A percentile compares a stretch with the other conserved stretches of the same genome.
Evolutionary conservation across 2,329 filamentous ascomycete species (phyloP).

Genomic region (Alternaria postmessia): DNA sequence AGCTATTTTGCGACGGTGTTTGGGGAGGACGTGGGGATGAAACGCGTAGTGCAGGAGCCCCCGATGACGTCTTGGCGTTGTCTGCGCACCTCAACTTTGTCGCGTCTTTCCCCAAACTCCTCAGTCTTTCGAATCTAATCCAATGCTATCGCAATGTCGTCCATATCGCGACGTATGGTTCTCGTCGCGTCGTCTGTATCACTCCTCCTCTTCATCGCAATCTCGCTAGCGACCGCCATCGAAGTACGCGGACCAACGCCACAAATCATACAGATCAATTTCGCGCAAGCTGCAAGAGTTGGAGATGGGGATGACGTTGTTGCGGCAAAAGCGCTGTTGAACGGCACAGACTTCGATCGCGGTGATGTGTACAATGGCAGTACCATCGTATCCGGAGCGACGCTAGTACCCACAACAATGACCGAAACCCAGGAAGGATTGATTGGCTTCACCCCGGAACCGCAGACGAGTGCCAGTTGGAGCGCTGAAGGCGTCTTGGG

Average conservation of each 20-base stretch:
- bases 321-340: constrained; percentile 35
- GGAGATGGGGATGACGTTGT: constrained; percentile 25
- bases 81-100: constrained; percentile 6
- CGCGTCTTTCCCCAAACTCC: neutral
- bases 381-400: constrained; percentile 19
- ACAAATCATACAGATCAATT: constrained; percentile 32
- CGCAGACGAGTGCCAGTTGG: constrained; percentile 23
- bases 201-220: constrained; percentile 40
- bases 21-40: constrained; percentile 21
- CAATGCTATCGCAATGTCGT: constrained; percentile 25
- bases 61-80: constrained; percentile 15
- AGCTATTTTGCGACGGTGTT: neutral
- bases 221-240: constrained; percentile 39
- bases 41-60: constrained; percentile 29
- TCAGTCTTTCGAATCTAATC: neutral
- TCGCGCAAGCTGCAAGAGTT: constrained; percentile 40
- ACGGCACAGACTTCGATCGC: constrained; percentile 41
- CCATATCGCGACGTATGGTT: constrained; percentile 29
- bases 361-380: constrained; percentile 37
- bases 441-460: constrained; percentile 32
- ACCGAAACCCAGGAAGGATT: constrained; percentile 34
- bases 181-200: constrained; percentile 35
- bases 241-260: constrained; percentile 35
- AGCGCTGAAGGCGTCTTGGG: constrained; percentile 38
- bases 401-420: constrained; percentile 22